Conservation (phyloP, 73 alveolate species). For the Symbiodinium natans region DNA sequence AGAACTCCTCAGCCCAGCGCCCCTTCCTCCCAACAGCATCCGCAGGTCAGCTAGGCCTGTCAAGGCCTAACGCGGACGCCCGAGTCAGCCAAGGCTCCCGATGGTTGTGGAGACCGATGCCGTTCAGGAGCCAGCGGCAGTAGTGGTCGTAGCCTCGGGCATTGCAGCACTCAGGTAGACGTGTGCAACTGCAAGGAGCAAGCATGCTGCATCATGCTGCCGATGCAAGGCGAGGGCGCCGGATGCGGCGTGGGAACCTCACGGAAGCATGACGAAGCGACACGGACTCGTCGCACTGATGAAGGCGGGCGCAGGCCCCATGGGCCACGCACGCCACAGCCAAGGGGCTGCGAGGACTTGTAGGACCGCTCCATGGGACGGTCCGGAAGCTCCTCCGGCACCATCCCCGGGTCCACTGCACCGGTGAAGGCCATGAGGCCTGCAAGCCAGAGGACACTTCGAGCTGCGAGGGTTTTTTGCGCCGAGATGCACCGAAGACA, state of each 20-base stretch:
- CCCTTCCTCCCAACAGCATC: neutral
- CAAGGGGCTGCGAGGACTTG: neutral
- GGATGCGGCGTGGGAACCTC: too few relatives aligned
- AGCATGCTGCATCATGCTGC: too few relatives aligned
- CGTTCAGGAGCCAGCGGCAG: constrained; percentile 3
- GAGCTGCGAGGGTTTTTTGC: neutral
- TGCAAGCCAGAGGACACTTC: neutral
- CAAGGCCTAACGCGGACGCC: neutral
- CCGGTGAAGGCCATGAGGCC: neutral
- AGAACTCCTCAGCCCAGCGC: neutral
- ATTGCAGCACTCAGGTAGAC: neutral
- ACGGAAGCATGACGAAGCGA: too few relatives aligned
- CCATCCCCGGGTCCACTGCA: neutral
- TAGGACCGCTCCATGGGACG: neutral
- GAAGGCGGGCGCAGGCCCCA: too few relatives aligned
- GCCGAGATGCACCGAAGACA: neutral
- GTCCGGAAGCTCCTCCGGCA: neutral
- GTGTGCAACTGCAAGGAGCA: too few relatives aligned
- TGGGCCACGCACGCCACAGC: too few relatives aligned
- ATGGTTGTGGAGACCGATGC: neutral
- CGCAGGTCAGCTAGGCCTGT: neutral
- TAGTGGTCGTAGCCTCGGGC: neutral
- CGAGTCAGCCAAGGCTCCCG: neutral
- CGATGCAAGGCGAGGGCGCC: too few relatives aligned
- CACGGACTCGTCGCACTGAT: too few relatives aligned